Percentiles rank a stretch among this genome's conserved stretches.
These are phyloP conservation scores for Astrothelium macrocarpum DNA, from an alignment of 495 filamentous ascomycete species.

Conservation along the genomic window DNA sequence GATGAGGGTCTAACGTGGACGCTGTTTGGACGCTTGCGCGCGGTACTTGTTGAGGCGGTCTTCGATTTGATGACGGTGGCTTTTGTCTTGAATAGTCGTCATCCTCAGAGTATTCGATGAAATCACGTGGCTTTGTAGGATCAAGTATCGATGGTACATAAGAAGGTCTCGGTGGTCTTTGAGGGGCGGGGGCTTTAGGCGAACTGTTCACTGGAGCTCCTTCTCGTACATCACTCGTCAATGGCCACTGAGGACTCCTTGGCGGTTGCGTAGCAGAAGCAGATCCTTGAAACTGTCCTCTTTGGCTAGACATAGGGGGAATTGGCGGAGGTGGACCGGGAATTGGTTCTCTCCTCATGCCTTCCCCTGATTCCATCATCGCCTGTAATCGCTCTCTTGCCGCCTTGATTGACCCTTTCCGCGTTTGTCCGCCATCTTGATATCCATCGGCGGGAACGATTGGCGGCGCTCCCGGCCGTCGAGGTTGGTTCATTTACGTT, in stretches of 20 bases:
- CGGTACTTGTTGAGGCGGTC: neutral
- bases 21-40: neutral
- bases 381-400: neutral
- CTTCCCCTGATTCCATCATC: neutral
- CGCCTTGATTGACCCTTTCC: conserved; percentile 2
- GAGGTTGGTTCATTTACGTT: conserved; percentile 2
- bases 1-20: neutral
- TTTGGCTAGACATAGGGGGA: neutral
- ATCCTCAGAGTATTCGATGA: neutral
- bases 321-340: neutral
- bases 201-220: neutral
- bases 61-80: neutral
- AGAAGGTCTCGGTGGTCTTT: neutral
- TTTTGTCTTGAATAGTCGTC: neutral
- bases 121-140: neutral
- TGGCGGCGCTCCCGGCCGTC: conserved; percentile 1
- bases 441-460: neutral
- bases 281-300: neutral
- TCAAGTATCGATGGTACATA: conserved; percentile 6
- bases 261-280: neutral
- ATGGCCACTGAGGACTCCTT: neutral
- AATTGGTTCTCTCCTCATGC: neutral
- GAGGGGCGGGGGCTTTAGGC: neutral
- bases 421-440: neutral
- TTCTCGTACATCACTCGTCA: neutral